A percentile compares a stretch with the other conserved stretches of the same genome.
phyloP scores from a whole-genome alignment of 352 stramenopile genomes.

The Globisporangium paddicum region DNA sequence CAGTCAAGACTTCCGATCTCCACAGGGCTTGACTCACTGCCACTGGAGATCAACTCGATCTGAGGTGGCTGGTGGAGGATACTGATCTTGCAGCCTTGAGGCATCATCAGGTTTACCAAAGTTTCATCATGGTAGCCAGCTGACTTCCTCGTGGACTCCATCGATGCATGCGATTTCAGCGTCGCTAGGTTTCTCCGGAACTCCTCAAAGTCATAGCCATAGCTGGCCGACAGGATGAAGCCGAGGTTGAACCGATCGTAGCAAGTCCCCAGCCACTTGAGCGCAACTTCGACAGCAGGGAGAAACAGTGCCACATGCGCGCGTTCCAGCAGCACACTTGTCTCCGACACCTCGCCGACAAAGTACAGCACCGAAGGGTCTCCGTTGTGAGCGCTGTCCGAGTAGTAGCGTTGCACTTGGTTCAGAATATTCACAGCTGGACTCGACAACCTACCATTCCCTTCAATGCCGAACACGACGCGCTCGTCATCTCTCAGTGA shows the following conservation, averaged over 20 bases:
- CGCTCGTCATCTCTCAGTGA: constrained; percentile 26
- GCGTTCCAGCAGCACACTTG: constrained; percentile 25
- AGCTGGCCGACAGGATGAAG: constrained; percentile 61
- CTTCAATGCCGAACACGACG: constrained; percentile 30
- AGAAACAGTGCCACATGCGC: constrained; percentile 32
- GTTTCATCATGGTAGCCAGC: constrained; percentile 10
- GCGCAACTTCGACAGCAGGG: constrained; percentile 30
- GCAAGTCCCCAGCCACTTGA: constrained; percentile 35
- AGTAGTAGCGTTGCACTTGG: constrained; percentile 40
- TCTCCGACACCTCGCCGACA: constrained; percentile 15
- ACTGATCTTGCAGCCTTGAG: constrained; percentile 32
- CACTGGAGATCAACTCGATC: not conserved
- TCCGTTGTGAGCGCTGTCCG: constrained; percentile 3
- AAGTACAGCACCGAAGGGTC: constrained; percentile 11
- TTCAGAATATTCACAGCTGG: constrained; percentile 41
- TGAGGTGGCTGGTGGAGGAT: constrained; percentile 37
- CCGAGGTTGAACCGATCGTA: constrained; percentile 48
- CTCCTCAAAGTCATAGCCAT: constrained; percentile 48
- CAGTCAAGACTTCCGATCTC: constrained; percentile 17
- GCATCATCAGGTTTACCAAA: constrained; percentile 18
- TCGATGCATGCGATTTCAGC: constrained; percentile 31
- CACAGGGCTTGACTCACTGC: constrained; percentile 1
- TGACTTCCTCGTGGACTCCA: constrained; percentile 20
- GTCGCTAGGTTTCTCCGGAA: constrained; percentile 55
- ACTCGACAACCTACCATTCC: constrained; percentile 27